phyloP scores from a whole-genome alignment of 441 rosid genomes.

The Populus hybrid region DNA sequence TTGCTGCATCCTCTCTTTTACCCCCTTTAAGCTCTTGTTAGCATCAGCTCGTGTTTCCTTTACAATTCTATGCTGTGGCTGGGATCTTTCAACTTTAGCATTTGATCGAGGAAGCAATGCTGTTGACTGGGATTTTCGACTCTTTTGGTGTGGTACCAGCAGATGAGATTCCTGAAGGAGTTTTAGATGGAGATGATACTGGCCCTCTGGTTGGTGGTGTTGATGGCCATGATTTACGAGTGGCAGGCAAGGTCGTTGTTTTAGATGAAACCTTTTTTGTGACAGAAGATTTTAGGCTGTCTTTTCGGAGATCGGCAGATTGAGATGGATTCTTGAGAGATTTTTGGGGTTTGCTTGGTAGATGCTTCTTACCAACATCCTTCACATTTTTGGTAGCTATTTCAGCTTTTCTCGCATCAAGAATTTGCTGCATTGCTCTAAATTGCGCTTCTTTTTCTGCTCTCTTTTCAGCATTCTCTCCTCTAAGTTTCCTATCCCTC shows the following conservation, averaged over 20 bases:
- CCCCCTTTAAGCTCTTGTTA: slow-evolving; percentile 25
- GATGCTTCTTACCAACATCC: slow-evolving; percentile 33
- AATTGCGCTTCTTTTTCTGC: slow-evolving; percentile 54
- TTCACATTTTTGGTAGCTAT: slow-evolving; percentile 36
- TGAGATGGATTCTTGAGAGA: slow-evolving; percentile 30
- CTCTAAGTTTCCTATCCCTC: slow-evolving; percentile 56
- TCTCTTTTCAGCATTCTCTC: slow-evolving; percentile 44
- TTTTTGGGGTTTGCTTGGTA: slow-evolving; percentile 34
- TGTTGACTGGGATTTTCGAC: slow-evolving; percentile 42
- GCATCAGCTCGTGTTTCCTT: slow-evolving; percentile 26
- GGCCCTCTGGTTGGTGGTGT: slow-evolving; percentile 43
- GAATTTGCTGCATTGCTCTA: slow-evolving; percentile 50
- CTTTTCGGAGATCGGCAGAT: slow-evolving; percentile 38
- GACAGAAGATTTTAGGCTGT: slow-evolving; percentile 35
- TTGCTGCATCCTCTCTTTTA: slow-evolving; percentile 35
- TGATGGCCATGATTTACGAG: slow-evolving; percentile 65
- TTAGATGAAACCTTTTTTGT: slow-evolving; percentile 39
- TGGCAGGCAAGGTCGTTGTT: slow-evolving; percentile 37
- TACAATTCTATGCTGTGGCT: slow-evolving; percentile 27
- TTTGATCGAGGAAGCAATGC: slow-evolving; percentile 31
- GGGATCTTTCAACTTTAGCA: slow-evolving; percentile 41
- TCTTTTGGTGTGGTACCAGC: slow-evolving; percentile 36
- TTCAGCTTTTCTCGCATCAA: slow-evolving; percentile 50
- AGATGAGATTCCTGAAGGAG: slow-evolving; percentile 35
- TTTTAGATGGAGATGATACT: slow-evolving; percentile 42